These are phyloP conservation scores for Tilletia indica DNA, from an alignment of 1,284 basidiomycete species.

Conservation along the genomic window DNA sequence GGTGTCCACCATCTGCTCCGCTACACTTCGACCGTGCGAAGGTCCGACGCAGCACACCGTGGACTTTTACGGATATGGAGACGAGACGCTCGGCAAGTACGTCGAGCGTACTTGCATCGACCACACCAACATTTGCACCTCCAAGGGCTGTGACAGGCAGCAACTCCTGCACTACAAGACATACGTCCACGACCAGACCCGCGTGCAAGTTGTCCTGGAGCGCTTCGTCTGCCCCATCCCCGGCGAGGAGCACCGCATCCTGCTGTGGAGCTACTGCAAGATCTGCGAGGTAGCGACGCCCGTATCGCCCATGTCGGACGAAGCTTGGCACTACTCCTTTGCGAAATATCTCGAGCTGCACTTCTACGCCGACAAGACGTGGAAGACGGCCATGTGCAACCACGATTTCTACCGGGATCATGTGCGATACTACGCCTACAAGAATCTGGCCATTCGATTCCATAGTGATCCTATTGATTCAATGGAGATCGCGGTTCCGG, in stretches of 20 bases:
- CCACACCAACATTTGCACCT: slow-evolving; percentile 68
- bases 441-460: slow-evolving; percentile 75
- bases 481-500: slow-evolving; percentile 86
- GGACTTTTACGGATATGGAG: slow-evolving; percentile 88
- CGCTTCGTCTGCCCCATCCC: slow-evolving; percentile 55
- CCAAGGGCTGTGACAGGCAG: slow-evolving; percentile 78
- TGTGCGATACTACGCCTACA: slow-evolving; percentile 81
- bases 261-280: slow-evolving; percentile 89
- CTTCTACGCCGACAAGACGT: slow-evolving; percentile 80
- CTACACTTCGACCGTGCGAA: slow-evolving; percentile 60
- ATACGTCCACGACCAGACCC: slow-evolving; percentile 82
- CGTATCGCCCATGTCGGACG: slow-evolving; percentile 83
- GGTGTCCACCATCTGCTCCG: slow-evolving; percentile 70
- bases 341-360: slow-evolving; percentile 88
- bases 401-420: slow-evolving; percentile 95
- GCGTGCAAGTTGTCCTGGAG: slow-evolving; percentile 68
- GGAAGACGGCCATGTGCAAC: slow-evolving; percentile 73
- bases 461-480: slow-evolving; percentile 79
- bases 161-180: slow-evolving; percentile 81
- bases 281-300: slow-evolving; percentile 63
- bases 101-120: slow-evolving; percentile 77
- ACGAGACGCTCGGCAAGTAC: slow-evolving; percentile 86
- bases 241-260: slow-evolving; percentile 68
- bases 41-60: slow-evolving; percentile 66
- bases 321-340: slow-evolving; percentile 89